These are phyloP conservation scores for Leccinum rimulosum DNA, from an alignment of 768 basidiomycete genomes.

Conservation along the genomic window DNA sequence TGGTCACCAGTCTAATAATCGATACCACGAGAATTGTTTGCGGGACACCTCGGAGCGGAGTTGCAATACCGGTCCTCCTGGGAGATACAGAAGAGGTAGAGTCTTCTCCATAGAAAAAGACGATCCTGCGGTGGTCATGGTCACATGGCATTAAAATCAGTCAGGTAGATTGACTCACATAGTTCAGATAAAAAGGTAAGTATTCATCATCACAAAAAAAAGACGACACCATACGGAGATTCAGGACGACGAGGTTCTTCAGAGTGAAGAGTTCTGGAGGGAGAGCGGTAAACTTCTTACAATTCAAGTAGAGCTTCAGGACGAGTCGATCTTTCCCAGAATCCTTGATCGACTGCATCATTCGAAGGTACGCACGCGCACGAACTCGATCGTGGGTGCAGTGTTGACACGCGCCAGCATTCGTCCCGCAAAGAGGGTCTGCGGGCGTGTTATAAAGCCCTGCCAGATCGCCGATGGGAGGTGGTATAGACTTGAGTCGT, in stretches of 20 bases:
- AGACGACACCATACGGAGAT: conserved; percentile 43
- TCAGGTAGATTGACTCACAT: conserved; percentile 53
- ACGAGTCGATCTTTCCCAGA: conserved; percentile 44
- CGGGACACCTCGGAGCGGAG: too few species aligned
- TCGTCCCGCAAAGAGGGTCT: conserved; percentile 18
- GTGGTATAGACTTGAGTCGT: too few species aligned
- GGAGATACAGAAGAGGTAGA: too few species aligned
- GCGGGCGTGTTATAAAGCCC: conserved; percentile 23
- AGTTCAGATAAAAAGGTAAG: conserved; percentile 18
- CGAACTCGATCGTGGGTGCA: conserved; percentile 29
- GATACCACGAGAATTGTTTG: too few species aligned
- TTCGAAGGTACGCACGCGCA: conserved; percentile 24
- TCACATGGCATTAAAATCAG: conserved; percentile 1
- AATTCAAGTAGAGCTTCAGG: conserved; percentile 55
- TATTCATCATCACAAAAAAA: too few species aligned
- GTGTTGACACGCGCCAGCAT: conserved; percentile 35
- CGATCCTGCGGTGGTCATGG: conserved; percentile 42
- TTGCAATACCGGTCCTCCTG: too few species aligned
- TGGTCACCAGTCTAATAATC: too few species aligned
- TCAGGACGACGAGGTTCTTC: conserved; percentile 57
- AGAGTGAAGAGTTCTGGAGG: conserved; percentile 59
- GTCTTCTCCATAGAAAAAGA: conserved; percentile 74
- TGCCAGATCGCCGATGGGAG: too few species aligned
- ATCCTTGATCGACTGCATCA: conserved; percentile 29
- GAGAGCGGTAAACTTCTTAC: conserved; percentile 51